phyloP scores from a whole-genome alignment of 169 alveolate genomes.

The Perkinsus marinus region DNA sequence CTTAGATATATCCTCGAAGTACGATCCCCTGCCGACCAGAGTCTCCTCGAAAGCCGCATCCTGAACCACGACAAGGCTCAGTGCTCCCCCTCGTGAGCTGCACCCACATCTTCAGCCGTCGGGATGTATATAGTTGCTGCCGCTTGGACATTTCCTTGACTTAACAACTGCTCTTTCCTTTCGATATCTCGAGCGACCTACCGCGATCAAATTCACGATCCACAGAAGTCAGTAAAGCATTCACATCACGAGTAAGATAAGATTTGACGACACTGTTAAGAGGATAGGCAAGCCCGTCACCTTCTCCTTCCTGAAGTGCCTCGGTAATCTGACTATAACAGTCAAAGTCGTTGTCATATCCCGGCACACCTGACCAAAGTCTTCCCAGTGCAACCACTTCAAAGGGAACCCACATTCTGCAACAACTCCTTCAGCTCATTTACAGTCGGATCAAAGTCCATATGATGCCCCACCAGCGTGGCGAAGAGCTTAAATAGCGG shows the following conservation, averaged over 20 bases:
- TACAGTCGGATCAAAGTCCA: slow-evolving; percentile 40
- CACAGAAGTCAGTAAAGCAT: background rate
- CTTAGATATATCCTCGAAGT: slow-evolving; percentile 6
- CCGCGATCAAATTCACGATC: background rate
- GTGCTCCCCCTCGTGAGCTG: too few relatives aligned
- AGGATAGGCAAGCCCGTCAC: background rate
- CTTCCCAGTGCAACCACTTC: background rate
- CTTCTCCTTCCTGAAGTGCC: slow-evolving; percentile 22
- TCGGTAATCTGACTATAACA: slow-evolving; percentile 29
- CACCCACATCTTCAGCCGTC: background rate
- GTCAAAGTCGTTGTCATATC: slow-evolving; percentile 29
- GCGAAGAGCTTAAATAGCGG: slow-evolving; percentile 37
- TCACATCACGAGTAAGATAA: too few relatives aligned
- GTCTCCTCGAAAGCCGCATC: background rate
- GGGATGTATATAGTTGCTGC: background rate
- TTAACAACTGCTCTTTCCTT: background rate
- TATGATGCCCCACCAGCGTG: slow-evolving; percentile 16
- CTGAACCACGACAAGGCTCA: background rate
- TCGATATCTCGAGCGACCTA: background rate
- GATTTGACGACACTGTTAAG: too few relatives aligned
- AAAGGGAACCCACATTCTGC: background rate
- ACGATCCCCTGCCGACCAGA: background rate
- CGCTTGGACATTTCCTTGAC: background rate
- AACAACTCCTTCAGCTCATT: slow-evolving; percentile 23
- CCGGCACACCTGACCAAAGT: slow-evolving; percentile 25